Evolutionary conservation across 768 basidiomycete genomes (phyloP), one percentile per base, ranked within the genome.

Genomic region (Macrocybe gigantea): DNA sequence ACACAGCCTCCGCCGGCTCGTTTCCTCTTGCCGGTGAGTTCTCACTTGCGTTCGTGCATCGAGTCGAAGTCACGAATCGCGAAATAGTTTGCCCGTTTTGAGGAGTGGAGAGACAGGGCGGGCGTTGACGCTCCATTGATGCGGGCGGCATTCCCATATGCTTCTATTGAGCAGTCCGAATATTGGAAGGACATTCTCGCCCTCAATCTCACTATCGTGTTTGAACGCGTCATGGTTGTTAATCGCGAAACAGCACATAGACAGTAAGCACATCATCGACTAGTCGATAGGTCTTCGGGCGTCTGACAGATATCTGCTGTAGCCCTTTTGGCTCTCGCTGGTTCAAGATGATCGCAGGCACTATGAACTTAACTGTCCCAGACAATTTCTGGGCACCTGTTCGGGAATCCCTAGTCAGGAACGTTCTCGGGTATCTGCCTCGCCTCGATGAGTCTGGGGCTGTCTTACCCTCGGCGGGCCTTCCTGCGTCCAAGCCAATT

Each of bases 131-230:
- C 78, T 13, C 79, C 79, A 42, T 70, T 88, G 51, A 69, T 88
- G 50, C 79, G 82, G 22, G 75, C 79, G 5, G 75, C 76, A 0
- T 88, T 88, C 58, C 85, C 85, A 5, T 69, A 66, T 7, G 57
- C 76, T 5, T 64, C 80, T 1, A 75, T 88, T 30, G 83, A 87
- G 52, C 67, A 72, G 31, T 65, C 71, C 9, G 65, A 69, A 22
- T 79, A 85, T 54, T 90, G 88, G 83, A 53, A 70, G 6, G 86
- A 88, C 60, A 69, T 85, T 31, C 65, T 69, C 9, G 53, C 44
- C 7, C 54, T 70, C n/a, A 59, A 64, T 15, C 63, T 61, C n/a
- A 82, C 80, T 5, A 77, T 80, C 62, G 72, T 82, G 38, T 84
- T 88, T 56, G 78, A 82, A 32, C 73, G 76, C 10, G 73, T 79